Percentiles rank a stretch among this genome's conserved stretches.
These are phyloP conservation scores for Myxozyma udenii DNA, from an alignment of 805 yeast species.

Conservation along the genomic window DNA sequence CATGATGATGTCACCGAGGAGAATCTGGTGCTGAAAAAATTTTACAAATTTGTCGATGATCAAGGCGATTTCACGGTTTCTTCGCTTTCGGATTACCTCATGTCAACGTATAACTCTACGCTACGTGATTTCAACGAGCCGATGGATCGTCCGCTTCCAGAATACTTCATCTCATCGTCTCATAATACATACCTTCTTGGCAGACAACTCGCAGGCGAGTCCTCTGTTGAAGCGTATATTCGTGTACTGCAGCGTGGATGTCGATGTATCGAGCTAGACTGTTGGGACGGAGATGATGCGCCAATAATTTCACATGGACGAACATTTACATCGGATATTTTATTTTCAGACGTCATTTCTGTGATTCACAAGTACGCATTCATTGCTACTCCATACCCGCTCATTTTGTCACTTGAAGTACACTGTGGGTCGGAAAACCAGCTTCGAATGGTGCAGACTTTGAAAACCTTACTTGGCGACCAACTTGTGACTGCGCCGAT, in stretches of 20 bases:
- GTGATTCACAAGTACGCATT: conserved; percentile 83
- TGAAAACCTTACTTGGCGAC: conserved; percentile 60
- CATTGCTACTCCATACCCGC: conserved; percentile 79
- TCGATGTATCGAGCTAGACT: conserved; percentile 88
- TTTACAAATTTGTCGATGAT: conserved; percentile 40
- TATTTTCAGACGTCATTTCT: conserved; percentile 63
- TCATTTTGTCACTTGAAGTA: conserved; percentile 80
- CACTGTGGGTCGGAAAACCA: conserved; percentile 74
- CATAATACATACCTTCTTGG: conserved; percentile 92
- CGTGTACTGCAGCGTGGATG: conserved; percentile 88
- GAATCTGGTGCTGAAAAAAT: conserved; percentile 39
- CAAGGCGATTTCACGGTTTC: conserved; percentile 31
- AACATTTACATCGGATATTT: conserved; percentile 72
- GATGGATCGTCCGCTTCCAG: conserved; percentile 65
- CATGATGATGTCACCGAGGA: conserved; percentile 26
- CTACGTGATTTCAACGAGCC: conserved; percentile 38
- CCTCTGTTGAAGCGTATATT: conserved; percentile 87
- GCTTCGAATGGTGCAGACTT: conserved; percentile 48
- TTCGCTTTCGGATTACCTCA: conserved; percentile 43
- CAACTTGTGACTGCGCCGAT: conserved; percentile 48
- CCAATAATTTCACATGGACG: conserved; percentile 92
- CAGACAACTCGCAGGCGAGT: conserved; percentile 78
- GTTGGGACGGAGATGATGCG: conserved; percentile 73
- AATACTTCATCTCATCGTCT: conserved; percentile 86
- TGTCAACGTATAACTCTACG: conserved; percentile 35